A percentile compares a stretch with the other conserved stretches of the same genome.
Conservation (phyloP, 2,329 filamentous ascomycete species). For the Trichoderma aggressivum region DNA sequence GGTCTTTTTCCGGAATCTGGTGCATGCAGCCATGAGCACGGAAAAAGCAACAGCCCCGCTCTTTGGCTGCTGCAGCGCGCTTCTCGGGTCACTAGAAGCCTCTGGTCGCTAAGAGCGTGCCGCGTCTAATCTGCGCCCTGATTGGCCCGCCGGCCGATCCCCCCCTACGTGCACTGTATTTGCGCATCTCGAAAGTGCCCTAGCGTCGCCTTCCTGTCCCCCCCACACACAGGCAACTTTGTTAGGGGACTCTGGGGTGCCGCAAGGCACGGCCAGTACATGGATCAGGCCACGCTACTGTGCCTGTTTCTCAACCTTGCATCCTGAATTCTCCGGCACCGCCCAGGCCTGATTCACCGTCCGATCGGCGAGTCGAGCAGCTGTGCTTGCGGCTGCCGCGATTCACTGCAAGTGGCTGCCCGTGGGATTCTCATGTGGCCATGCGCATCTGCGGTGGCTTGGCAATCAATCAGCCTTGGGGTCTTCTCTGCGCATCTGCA, state of each 20-base stretch:
- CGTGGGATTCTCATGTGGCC: background rate
- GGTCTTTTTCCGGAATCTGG: background rate
- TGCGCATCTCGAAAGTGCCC: background rate
- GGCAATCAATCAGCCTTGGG: background rate
- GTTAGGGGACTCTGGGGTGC: constrained; percentile 18
- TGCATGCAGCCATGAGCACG: background rate
- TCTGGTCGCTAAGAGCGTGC: constrained; percentile 15
- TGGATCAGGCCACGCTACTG: constrained; percentile 18
- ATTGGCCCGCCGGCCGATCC: constrained; percentile 5
- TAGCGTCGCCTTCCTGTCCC: background rate
- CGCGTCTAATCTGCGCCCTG: constrained; percentile 11
- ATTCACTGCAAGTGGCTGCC: background rate
- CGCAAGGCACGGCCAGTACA: constrained; percentile 14
- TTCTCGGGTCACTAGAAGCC: constrained; percentile 16
- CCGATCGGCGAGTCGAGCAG: background rate
- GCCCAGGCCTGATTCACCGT: constrained; percentile 3
- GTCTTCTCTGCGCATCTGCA: background rate
- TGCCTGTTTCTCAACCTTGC: constrained; percentile 17
- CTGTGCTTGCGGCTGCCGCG: background rate
- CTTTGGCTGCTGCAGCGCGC: constrained; percentile 16
- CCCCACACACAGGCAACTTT: constrained; percentile 6
- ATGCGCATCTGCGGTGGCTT: background rate
- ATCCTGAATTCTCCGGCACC: constrained; percentile 17
- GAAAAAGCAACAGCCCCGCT: background rate
- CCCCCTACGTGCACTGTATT: background rate